Conservation (phyloP, 306 rosid species). For the Lotus japonicus region DNA sequence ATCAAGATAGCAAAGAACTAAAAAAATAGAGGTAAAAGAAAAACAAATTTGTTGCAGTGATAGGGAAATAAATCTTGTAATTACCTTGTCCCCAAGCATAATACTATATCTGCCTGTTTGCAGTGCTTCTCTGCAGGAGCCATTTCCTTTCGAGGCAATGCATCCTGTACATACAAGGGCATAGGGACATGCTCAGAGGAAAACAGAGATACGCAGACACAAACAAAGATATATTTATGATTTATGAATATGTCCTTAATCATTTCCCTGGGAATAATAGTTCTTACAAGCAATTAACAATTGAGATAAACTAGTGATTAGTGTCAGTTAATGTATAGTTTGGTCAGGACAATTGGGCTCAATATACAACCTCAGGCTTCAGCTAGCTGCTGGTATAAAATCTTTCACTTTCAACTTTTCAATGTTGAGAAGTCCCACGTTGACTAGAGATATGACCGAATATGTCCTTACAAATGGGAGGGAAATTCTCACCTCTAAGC, state of each 20-base stretch:
- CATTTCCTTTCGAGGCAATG: conserved; percentile 94
- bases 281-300: too few relatives aligned
- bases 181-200: neutral
- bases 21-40: neutral
- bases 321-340: too few relatives aligned
- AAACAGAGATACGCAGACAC: too few relatives aligned
- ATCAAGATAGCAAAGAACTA: neutral
- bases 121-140: conserved; percentile 94
- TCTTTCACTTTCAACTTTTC: neutral
- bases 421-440: neutral
- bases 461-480: too few relatives aligned
- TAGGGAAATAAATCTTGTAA: conserved; percentile 13
- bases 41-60: conserved; percentile 4
- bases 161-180: conserved; percentile 53
- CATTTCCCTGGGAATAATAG: too few relatives aligned
- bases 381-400: neutral
- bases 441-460: too few relatives aligned
- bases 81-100: conserved; percentile 98
- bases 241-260: too few relatives aligned
- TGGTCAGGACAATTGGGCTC: too few relatives aligned
- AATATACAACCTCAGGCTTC: neutral
- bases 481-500: too few relatives aligned
- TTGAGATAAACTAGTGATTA: too few relatives aligned
- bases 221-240: too few relatives aligned
- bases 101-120: conserved; percentile 85